Conservation (phyloP, 176 grass and related monocot genomes). For the Triticum turgidum region DNA sequence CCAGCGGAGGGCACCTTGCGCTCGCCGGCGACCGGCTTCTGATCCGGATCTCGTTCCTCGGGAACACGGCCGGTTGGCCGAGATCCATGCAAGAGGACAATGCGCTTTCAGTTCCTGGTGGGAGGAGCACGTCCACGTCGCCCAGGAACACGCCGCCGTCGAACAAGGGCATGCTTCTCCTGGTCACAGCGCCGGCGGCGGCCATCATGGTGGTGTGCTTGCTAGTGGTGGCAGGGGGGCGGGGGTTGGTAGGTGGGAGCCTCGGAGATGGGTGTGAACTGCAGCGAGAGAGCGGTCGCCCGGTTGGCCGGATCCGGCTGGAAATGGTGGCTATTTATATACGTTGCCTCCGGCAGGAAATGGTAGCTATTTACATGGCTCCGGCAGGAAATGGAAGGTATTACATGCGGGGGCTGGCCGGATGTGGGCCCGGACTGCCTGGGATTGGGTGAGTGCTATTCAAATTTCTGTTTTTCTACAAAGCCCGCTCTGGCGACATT, state of each 20-base stretch:
- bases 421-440: background rate
- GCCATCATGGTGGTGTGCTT: background rate
- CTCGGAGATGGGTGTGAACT: background rate
- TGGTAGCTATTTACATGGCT: background rate
- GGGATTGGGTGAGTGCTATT: background rate
- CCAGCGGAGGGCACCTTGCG: constrained; percentile 49
- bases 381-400: background rate
- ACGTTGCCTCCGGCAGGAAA: background rate
- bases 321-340: no score
- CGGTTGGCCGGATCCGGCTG: no score
- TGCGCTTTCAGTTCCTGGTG: background rate
- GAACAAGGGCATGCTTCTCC: constrained; percentile 32
- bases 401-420: background rate
- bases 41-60: constrained; percentile 44
- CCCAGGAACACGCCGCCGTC: constrained; percentile 40
- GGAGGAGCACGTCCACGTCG: constrained; percentile 38
- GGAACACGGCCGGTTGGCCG: constrained; percentile 12
- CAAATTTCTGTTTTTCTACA: background rate
- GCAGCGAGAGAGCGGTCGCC: background rate
- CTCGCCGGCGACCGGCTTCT: constrained; percentile 49
- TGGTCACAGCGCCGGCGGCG: background rate
- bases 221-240: background rate
- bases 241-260: background rate
- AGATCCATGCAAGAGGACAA: background rate
- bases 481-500: background rate